Evolutionary conservation across 208 protist genomes (phyloP), one percentile per base, ranked within the genome.

Genomic region (Leishmania gerbilli): DNA sequence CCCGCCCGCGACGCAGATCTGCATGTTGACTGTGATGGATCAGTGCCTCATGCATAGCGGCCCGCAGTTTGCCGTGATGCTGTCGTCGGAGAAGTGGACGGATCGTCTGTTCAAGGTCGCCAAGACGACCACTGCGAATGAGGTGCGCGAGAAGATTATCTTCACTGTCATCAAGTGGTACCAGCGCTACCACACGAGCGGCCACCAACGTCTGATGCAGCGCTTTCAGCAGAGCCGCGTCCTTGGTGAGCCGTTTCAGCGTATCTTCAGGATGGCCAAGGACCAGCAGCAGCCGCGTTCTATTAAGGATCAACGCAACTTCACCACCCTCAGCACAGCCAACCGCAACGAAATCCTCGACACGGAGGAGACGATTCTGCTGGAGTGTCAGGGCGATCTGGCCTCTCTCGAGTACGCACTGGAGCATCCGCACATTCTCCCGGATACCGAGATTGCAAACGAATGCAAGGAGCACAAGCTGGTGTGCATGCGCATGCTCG

Each of bases 51-150:
- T 93, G 21, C 93, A 92, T 82, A 93, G 91, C 67, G 89, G 89
- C 17, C 90, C 89, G 11, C 88, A 92, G 84, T 94, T 98, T 71
- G 88, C 87, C 65, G 87, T 93, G 68, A 81, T 92, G 81, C 79
- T 98, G 13, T 96, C 95, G 21, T 91, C 91, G 11, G 92, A 97
- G 71, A 96, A 97, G 84, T 98, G 95, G 93, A 91, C 90, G 15
- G 95, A 98, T 47, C 90, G 95, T 24, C 88, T 98, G 71, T 94
- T 97, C 83, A 95, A 95, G 81, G 87, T 95, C 31, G 87, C 91
- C 56, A 98, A 98, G 85, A 92, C 88, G 49, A 91, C 90, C 1
- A 67, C 74, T 4, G 37, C 69, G 1, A 24, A 76, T n/a, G 77
- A 89, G 67, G 92, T 97, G 74, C 87, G 87, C 11, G 87, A 92